A percentile compares a stretch with the other conserved stretches of the same genome.
phyloP scores from a whole-genome alignment of 2,329 filamentous ascomycete genomes.

The Fusarium albidum region DNA sequence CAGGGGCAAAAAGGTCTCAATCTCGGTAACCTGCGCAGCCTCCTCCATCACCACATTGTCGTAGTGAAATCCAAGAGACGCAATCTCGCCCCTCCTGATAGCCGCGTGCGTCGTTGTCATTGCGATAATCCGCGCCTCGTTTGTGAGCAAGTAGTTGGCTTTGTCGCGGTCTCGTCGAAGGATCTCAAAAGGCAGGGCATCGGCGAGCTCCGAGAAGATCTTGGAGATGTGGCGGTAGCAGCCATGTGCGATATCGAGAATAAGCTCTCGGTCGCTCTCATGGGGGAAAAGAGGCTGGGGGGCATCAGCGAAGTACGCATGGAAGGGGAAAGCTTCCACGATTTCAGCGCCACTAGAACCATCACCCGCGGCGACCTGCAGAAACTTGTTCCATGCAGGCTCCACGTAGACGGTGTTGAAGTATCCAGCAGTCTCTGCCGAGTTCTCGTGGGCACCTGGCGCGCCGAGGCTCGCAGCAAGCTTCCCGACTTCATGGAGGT shows the following conservation, averaged over 20 bases:
- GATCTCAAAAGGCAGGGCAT: conserved; percentile 95
- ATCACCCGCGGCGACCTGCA: conserved; percentile 62
- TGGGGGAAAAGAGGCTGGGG: conserved; percentile 84
- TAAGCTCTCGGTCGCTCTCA: conserved; percentile 68
- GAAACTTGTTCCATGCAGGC: conserved; percentile 88
- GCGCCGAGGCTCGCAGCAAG: conserved; percentile 86
- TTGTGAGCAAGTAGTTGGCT: conserved; percentile 93
- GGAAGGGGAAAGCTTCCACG: conserved; percentile 83
- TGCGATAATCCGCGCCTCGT: conserved; percentile 95
- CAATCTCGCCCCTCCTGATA: conserved; percentile 91
- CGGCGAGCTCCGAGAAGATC: conserved; percentile 90
- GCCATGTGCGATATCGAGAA: conserved; percentile 79
- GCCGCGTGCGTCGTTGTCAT: conserved; percentile 99
- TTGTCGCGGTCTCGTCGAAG: conserved; percentile 88
- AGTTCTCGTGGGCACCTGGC: conserved; percentile 93
- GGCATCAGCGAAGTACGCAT: conserved; percentile 84
- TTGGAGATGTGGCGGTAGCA: conserved; percentile 90
- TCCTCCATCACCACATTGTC: conserved; percentile 99
- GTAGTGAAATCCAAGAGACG: conserved; percentile 91
- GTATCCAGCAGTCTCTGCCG: conserved; percentile 95
- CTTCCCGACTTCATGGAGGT: conserved; percentile 84
- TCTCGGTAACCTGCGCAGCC: conserved; percentile 96
- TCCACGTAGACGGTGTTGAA: conserved; percentile 93
- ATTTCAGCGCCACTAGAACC: conserved; percentile 69
- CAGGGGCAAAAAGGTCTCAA: conserved; percentile 94